Percentiles rank a stretch among this genome's conserved stretches.
Evolutionary conservation across 148 eudicot species (phyloP).

Genomic region (Silene latifolia): DNA sequence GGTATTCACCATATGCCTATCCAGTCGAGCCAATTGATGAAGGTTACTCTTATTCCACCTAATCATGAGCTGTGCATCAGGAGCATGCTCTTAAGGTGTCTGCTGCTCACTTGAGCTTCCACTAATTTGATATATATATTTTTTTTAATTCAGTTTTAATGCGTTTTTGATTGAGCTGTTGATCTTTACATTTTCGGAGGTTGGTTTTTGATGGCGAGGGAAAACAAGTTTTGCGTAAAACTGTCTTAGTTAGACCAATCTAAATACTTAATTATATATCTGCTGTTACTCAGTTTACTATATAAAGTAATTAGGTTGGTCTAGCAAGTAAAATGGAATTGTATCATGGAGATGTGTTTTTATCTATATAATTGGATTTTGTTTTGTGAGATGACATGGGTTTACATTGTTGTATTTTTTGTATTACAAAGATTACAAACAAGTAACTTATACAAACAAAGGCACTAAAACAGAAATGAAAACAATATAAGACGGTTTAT

Average conservation of each 20-base stretch:
- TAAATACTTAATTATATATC: no score
- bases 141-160: not conserved
- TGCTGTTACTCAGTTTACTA: no score
- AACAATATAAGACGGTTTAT: no score
- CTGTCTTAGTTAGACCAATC: not conserved
- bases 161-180: not conserved
- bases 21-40: slow-evolving; percentile 52
- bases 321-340: not conserved
- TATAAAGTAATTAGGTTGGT: not conserved
- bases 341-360: not conserved
- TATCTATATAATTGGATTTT: not conserved
- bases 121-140: not conserved
- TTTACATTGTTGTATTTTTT: not conserved
- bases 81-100: not conserved
- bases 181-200: no score
- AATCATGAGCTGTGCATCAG: slow-evolving; percentile 14
- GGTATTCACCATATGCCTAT: slow-evolving; percentile 79
- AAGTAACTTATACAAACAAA: no score
- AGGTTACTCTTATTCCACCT: slow-evolving; percentile 39
- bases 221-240: not conserved
- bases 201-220: not conserved
- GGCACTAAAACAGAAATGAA: no score
- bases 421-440: no score
- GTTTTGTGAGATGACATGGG: not conserved
- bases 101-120: not conserved